These are phyloP conservation scores for Colletotrichum sp. DNA, from an alignment of 2,329 filamentous ascomycete genomes.

Conservation along the genomic window DNA sequence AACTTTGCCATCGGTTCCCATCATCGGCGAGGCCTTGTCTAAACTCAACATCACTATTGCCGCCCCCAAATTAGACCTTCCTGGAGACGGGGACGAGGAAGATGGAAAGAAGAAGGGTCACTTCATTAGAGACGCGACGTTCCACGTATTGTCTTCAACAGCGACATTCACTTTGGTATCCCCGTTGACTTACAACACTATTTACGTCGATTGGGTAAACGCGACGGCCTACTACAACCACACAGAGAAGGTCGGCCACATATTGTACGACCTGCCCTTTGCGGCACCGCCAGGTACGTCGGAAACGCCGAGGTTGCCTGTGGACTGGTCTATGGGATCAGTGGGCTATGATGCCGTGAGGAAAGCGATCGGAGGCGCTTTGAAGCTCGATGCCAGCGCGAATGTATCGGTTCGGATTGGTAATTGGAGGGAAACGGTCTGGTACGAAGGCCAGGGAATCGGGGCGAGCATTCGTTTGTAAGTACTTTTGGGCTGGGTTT, in stretches of 20 bases:
- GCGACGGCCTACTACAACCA: conserved; percentile 87
- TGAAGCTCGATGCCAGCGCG: conserved; percentile 82
- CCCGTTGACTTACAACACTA: conserved; percentile 73
- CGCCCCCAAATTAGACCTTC: conserved; percentile 70
- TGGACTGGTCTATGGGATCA: conserved; percentile 77
- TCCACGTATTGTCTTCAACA: conserved; percentile 87
- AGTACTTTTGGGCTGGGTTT: conserved; percentile 23
- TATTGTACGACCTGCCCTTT: conserved; percentile 77
- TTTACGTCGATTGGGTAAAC: conserved; percentile 81
- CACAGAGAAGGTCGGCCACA: conserved; percentile 77
- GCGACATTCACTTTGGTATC: conserved; percentile 85
- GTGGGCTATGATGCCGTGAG: conserved; percentile 84
- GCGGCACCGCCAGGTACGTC: conserved; percentile 77
- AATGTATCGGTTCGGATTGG: conserved; percentile 77
- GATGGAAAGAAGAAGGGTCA: conserved; percentile 52
- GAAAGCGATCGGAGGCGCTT: conserved; percentile 77
- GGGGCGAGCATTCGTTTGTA: conserved; percentile 66
- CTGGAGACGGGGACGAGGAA: conserved; percentile 52
- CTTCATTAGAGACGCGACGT: conserved; percentile 85
- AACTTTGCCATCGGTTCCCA: conserved; percentile 76
- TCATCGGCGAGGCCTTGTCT: conserved; percentile 75
- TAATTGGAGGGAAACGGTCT: conserved; percentile 74
- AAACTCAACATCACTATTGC: conserved; percentile 73
- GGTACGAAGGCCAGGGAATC: conserved; percentile 74
- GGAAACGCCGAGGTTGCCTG: conserved; percentile 77